Evolutionary conservation across 2,329 filamentous ascomycete genomes (phyloP).

Genomic region (Shiraia sp.): DNA sequence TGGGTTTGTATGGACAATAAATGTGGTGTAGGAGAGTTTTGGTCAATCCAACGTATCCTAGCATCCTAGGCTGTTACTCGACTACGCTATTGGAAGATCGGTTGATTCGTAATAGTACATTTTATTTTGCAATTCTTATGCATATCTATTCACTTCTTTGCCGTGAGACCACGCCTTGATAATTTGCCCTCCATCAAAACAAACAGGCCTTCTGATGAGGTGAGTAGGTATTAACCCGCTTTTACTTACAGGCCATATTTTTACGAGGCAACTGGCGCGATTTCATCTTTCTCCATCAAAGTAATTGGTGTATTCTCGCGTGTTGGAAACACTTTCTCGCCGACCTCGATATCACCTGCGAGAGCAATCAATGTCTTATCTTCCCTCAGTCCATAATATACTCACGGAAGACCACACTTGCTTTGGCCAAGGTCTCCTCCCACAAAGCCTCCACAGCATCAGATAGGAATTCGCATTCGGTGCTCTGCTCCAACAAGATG

Average conservation of each 20-base stretch:
- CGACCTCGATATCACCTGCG: neutral
- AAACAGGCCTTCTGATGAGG: no score
- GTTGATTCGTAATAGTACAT: neutral
- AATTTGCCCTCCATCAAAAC: no score
- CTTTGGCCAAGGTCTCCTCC: conserved; percentile 2
- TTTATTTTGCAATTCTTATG: neutral
- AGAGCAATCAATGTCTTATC: neutral
- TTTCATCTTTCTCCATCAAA: neutral
- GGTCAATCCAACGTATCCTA: no score
- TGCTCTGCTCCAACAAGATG: conserved; percentile 2
- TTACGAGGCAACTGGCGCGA: no score
- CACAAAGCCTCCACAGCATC: conserved; percentile 10
- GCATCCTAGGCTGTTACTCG: no score
- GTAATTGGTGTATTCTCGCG: neutral
- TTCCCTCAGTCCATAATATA: neutral
- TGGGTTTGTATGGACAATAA: neutral
- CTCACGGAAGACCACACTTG: neutral
- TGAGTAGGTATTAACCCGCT: no score
- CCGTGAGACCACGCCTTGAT: no score
- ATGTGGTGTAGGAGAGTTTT: no score
- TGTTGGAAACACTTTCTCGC: neutral
- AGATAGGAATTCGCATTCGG: conserved; percentile 1
- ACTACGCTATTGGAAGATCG: no score
- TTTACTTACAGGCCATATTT: no score
- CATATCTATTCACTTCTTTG: no score